Percentiles rank a stretch among this genome's conserved stretches.
phyloP scores from a whole-genome alignment of 768 basidiomycete species.

The Boletus fagicola region DNA sequence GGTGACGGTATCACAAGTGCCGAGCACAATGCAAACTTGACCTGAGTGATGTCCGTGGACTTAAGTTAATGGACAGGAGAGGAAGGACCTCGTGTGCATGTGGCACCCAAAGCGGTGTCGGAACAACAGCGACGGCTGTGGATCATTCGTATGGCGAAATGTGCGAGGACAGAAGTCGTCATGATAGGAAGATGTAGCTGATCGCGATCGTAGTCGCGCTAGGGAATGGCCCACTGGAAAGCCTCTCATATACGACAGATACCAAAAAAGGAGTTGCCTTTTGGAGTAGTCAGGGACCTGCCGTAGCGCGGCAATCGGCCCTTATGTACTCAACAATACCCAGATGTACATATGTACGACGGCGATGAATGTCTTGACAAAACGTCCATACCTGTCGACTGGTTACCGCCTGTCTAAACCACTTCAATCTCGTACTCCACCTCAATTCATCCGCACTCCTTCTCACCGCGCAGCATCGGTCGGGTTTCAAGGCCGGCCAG shows the following conservation, averaged over 20 bases:
- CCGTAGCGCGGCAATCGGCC: slow-evolving; percentile 32
- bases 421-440: not conserved
- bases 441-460: not conserved
- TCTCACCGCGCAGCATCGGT: not conserved
- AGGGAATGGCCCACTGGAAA: not conserved
- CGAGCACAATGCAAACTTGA: slow-evolving; percentile 31
- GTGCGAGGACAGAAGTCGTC: slow-evolving; percentile 7
- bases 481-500: not conserved
- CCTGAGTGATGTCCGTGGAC: slow-evolving; percentile 38
- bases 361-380: slow-evolving; percentile 9
- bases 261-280: slow-evolving; percentile 26
- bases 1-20: slow-evolving; percentile 37
- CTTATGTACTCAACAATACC: slow-evolving; percentile 25
- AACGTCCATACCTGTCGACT: not conserved
- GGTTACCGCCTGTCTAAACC: not conserved
- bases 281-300: slow-evolving; percentile 24
- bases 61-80: slow-evolving; percentile 38
- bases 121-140: slow-evolving; percentile 22
- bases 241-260: slow-evolving; percentile 14
- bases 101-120: slow-evolving; percentile 32
- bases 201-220: slow-evolving; percentile 14
- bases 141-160: slow-evolving; percentile 21
- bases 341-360: slow-evolving; percentile 1
- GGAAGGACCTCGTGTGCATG: slow-evolving; percentile 38
- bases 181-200: slow-evolving; percentile 9